A percentile compares a stretch with the other conserved stretches of the same genome.
Evolutionary conservation across 2,329 filamentous ascomycete species (phyloP).

Genomic region (Anisogramma anomala): DNA sequence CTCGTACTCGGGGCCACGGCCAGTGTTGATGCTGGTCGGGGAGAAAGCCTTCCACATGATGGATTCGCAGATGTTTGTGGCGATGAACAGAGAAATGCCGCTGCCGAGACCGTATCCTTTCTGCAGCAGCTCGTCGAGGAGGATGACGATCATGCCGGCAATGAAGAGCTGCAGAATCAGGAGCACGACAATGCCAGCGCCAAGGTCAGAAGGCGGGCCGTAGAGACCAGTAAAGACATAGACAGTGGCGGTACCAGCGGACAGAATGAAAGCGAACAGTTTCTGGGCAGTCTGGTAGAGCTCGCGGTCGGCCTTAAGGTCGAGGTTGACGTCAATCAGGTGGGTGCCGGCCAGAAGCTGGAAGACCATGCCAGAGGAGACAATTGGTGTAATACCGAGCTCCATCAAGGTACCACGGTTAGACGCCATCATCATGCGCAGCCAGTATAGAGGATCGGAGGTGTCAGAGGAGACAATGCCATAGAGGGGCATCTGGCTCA

Average conservation of each 20-base stretch:
- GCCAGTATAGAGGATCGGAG: conserved; percentile 97
- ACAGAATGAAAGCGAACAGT: conserved; percentile 94
- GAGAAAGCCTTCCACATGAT: conserved; percentile 99
- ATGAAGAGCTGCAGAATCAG: conserved; percentile 96
- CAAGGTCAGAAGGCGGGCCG: conserved; percentile 89
- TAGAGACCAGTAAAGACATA: conserved; percentile 98
- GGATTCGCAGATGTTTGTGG: conserved; percentile 99
- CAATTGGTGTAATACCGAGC: conserved; percentile 94
- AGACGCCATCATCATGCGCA: conserved; percentile 99
- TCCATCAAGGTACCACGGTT: conserved; percentile 96
- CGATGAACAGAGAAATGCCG: conserved; percentile 98
- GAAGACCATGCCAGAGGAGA: conserved; percentile 99
- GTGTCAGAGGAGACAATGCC: conserved; percentile 98
- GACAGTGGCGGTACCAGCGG: conserved; percentile 93
- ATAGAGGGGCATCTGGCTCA: conserved; percentile 99
- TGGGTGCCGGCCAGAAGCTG: conserved; percentile 98
- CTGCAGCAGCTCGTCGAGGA: conserved; percentile 96
- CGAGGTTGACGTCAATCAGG: conserved; percentile 99
- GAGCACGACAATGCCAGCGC: conserved; percentile 95
- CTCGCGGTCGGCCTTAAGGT: conserved; percentile 99
- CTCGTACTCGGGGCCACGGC: conserved; percentile 97
- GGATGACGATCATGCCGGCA: conserved; percentile 96
- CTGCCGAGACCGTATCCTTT: conserved; percentile 98
- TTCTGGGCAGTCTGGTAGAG: conserved; percentile 99
- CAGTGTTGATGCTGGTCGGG: conserved; percentile 97